phyloP scores from a whole-genome alignment of 75 land plant species.

The Pinus taeda region DNA sequence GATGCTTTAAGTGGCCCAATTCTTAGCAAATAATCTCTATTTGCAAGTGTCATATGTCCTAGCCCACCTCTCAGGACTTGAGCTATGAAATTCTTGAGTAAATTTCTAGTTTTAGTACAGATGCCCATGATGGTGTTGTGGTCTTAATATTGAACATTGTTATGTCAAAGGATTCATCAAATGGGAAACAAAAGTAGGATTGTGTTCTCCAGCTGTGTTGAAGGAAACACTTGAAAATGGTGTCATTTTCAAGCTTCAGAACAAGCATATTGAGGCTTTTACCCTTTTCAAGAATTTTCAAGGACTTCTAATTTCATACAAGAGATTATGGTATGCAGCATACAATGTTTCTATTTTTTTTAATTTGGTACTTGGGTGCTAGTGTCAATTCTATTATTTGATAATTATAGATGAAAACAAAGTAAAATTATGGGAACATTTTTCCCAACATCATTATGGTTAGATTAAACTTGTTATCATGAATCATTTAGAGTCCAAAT shows the following conservation, averaged over 20 bases:
- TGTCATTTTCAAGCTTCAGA: not conserved
- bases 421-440: not conserved
- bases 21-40: not conserved
- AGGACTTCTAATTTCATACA: not conserved
- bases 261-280: conserved; percentile 2
- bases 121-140: not conserved
- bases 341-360: not conserved
- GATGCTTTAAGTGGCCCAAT: no score
- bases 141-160: not conserved
- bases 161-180: not conserved
- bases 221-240: not conserved
- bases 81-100: conserved; percentile 1
- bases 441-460: not conserved
- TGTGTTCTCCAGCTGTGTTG: not conserved
- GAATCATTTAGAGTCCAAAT: not conserved
- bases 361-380: not conserved
- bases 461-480: not conserved
- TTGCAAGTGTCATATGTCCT: conserved; percentile 2
- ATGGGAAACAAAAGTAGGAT: not conserved
- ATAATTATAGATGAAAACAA: not conserved
- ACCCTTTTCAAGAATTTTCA: conserved; percentile 3
- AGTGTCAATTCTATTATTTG: not conserved
- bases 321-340: conserved; percentile 1
- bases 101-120: conserved; percentile 3
- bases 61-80: not conserved